phyloP scores from a whole-genome alignment of 495 filamentous ascomycete genomes.

The Tuber calosporum region DNA sequence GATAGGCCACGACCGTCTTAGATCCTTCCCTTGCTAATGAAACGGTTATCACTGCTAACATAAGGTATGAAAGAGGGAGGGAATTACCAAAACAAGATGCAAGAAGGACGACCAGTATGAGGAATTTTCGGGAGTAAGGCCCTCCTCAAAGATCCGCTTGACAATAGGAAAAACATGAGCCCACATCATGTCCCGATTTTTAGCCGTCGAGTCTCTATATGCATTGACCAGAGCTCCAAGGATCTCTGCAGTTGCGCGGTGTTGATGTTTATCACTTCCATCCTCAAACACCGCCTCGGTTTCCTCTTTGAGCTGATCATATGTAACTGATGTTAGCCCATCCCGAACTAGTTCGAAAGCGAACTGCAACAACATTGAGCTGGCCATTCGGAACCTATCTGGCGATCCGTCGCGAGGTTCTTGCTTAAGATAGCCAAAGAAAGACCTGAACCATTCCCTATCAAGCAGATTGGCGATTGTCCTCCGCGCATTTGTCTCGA shows the following conservation, averaged over 20 bases:
- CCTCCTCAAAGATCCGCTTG: conserved; percentile 74
- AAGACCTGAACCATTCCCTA: conserved; percentile 75
- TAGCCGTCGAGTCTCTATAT: conserved; percentile 59
- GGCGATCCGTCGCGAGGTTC: conserved; percentile 77
- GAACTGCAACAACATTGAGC: conserved; percentile 74
- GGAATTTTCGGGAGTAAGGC: conserved; percentile 87
- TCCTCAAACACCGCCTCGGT: conserved; percentile 70
- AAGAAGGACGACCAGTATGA: conserved; percentile 91
- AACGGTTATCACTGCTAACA: conserved; percentile 12
- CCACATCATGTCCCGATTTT: conserved; percentile 71
- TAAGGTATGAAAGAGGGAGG: neutral
- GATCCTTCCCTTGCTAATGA: conserved; percentile 63
- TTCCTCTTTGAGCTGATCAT: conserved; percentile 81
- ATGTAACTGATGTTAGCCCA: conserved; percentile 64
- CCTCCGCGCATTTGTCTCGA: conserved; percentile 66
- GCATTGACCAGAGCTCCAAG: conserved; percentile 73
- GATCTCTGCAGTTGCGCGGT: conserved; percentile 92
- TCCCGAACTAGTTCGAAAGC: conserved; percentile 79
- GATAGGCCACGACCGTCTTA: conserved; percentile 75
- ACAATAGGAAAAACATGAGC: conserved; percentile 83
- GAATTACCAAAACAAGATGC: conserved; percentile 64
- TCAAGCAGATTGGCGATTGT: conserved; percentile 75
- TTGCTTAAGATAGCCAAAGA: conserved; percentile 91
- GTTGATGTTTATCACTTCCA: conserved; percentile 95
- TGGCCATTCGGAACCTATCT: conserved; percentile 84